Conservation (phyloP, 495 filamentous ascomycete genomes). For the Talaromyces thailandensis region DNA sequence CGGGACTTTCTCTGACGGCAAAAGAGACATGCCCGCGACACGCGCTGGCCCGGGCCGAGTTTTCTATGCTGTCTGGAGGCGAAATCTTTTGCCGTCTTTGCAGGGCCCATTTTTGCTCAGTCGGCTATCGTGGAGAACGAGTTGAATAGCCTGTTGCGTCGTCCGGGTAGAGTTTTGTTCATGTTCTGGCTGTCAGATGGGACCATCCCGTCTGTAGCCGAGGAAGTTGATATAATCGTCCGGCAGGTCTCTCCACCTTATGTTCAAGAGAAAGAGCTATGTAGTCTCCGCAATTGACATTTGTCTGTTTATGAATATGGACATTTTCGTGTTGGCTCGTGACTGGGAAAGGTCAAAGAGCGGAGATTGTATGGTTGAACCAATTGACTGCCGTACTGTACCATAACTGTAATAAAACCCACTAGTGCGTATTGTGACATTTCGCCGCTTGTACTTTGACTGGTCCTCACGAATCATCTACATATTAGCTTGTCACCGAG, state of each 20-base stretch:
- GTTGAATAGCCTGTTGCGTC: not conserved
- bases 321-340: not conserved
- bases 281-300: not conserved
- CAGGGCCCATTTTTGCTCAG: not conserved
- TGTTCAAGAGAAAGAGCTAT: not conserved
- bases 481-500: too few species aligned
- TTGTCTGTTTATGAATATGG: not conserved
- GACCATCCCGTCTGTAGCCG: not conserved
- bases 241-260: not conserved
- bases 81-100: not conserved
- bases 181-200: not conserved
- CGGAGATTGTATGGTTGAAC: not conserved
- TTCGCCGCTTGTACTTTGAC: too few species aligned
- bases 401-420: too few species aligned
- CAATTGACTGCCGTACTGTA: not conserved
- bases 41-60: slow-evolving; percentile 28
- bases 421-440: too few species aligned
- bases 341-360: not conserved
- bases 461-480: too few species aligned
- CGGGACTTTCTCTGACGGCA: slow-evolving; percentile 55
- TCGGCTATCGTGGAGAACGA: not conserved
- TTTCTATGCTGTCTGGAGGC: slow-evolving; percentile 2
- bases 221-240: not conserved
- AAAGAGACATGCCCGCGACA: slow-evolving; percentile 52
- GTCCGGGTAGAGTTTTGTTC: not conserved